Conservation (phyloP, 345 rosid species). For the Bruguiera sexangula region DNA sequence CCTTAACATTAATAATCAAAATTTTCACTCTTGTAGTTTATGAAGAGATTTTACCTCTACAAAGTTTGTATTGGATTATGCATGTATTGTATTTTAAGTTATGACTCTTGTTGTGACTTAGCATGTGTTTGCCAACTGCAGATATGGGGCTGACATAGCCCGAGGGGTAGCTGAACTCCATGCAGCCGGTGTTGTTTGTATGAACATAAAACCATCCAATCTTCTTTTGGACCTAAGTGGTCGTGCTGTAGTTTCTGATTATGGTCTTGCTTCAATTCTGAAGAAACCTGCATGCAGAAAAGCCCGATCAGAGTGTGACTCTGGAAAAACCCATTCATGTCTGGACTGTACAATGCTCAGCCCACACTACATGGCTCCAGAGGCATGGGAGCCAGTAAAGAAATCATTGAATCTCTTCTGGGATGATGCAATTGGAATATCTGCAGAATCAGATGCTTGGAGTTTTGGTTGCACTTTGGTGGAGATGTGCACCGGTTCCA, state of each 20-base stretch:
- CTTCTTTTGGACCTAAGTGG: conserved; percentile 80
- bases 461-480: conserved; percentile 98
- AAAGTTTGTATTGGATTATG: no score
- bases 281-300: conserved; percentile 84
- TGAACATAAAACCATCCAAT: conserved; percentile 95
- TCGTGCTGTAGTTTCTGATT: conserved; percentile 90
- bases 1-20: no score
- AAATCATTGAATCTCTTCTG: conserved; percentile 80
- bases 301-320: conserved; percentile 60
- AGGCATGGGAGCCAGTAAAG: conserved; percentile 98
- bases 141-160: conserved; percentile 93
- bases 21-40: no score
- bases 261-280: conserved; percentile 80
- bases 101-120: conserved; percentile 20
- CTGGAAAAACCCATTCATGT: conserved; percentile 63
- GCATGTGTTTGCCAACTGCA: conserved; percentile 37
- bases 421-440: conserved; percentile 90
- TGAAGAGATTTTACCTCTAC: no score
- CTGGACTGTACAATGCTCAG: conserved; percentile 84
- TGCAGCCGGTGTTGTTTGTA: conserved; percentile 95
- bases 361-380: conserved; percentile 93
- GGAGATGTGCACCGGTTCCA: conserved; percentile 99
- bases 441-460: conserved; percentile 96
- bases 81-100: background rate
- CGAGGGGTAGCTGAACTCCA: conserved; percentile 96